Conservation (phyloP, 2,329 filamentous ascomycete species). For the Acarospora socialis region DNA sequence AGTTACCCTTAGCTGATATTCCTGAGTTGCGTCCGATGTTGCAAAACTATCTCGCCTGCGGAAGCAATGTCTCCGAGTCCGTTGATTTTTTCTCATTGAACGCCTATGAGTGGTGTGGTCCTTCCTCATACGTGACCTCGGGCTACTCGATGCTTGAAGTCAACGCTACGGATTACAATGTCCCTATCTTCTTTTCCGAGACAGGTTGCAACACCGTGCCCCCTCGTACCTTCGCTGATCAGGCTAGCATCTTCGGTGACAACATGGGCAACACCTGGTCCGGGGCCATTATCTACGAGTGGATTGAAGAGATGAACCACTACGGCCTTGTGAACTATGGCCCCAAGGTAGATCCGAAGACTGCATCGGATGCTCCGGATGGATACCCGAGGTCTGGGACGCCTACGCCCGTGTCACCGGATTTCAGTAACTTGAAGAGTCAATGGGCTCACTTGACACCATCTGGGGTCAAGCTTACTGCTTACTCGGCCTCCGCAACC, state of each 20-base stretch:
- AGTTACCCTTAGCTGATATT: slow-evolving; percentile 48
- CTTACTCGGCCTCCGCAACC: slow-evolving; percentile 50
- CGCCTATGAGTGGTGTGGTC: slow-evolving; percentile 67
- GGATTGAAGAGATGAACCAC: slow-evolving; percentile 71
- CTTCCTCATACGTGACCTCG: slow-evolving; percentile 40
- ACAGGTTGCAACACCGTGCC: slow-evolving; percentile 57
- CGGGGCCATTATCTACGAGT: slow-evolving; percentile 76
- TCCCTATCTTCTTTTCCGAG: slow-evolving; percentile 85
- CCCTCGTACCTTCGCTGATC: slow-evolving; percentile 40
- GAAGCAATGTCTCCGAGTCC: slow-evolving; percentile 48
- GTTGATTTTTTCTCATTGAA: slow-evolving; percentile 79
- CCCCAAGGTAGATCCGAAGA: slow-evolving; percentile 34
- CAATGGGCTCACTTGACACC: slow-evolving; percentile 64
- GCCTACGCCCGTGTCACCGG: slow-evolving; percentile 57
- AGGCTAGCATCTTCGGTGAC: slow-evolving; percentile 59
- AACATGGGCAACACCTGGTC: slow-evolving; percentile 59
- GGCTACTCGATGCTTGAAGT: slow-evolving; percentile 57
- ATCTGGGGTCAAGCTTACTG: slow-evolving; percentile 49
- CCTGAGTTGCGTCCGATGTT: slow-evolving; percentile 51
- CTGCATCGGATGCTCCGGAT: slow-evolving; percentile 43
- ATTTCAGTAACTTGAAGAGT: slow-evolving; percentile 62
- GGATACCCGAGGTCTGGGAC: slow-evolving; percentile 58
- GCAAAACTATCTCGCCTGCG: slow-evolving; percentile 66
- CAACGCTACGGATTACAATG: slow-evolving; percentile 54
- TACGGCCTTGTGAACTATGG: slow-evolving; percentile 75